Evolutionary conservation across 305 asterid species (phyloP).

Genomic region (Vinca major): DNA sequence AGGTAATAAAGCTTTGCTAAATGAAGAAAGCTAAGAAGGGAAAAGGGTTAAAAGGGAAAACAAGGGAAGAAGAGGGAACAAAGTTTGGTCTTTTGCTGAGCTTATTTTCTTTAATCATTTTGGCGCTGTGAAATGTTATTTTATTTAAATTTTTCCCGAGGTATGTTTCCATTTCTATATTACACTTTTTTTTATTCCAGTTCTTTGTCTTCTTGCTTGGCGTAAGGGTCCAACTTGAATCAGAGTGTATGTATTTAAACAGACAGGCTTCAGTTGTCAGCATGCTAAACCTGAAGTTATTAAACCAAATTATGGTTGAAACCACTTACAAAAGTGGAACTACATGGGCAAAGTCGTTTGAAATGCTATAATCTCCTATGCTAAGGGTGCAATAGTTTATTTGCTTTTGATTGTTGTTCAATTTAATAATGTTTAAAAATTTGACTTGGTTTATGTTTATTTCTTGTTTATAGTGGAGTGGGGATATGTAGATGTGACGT

Average conservation of each 20-base stretch:
- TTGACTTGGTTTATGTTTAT: background rate
- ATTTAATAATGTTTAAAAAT: background rate
- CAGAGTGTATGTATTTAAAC: too few relatives aligned
- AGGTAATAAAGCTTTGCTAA: conserved; percentile 31
- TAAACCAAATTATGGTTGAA: too few relatives aligned
- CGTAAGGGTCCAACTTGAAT: too few relatives aligned
- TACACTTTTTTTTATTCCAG: too few relatives aligned
- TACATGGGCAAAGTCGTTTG: background rate
- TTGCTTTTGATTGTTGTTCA: background rate
- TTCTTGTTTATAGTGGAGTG: background rate
- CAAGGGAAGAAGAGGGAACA: background rate
- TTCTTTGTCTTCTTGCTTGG: too few relatives aligned
- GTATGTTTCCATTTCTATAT: background rate
- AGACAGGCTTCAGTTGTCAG: too few relatives aligned
- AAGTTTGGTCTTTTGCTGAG: background rate
- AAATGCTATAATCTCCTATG: background rate
- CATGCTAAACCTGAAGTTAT: too few relatives aligned
- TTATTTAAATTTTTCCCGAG: background rate
- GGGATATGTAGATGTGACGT: background rate
- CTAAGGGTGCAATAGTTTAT: background rate
- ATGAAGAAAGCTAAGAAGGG: background rate
- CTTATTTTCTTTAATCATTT: background rate
- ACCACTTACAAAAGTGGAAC: too few relatives aligned
- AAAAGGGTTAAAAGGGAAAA: background rate
- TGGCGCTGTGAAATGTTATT: background rate